Evolutionary conservation across 257 asterid genomes (phyloP).

Genomic region (Ilex asprella): DNA sequence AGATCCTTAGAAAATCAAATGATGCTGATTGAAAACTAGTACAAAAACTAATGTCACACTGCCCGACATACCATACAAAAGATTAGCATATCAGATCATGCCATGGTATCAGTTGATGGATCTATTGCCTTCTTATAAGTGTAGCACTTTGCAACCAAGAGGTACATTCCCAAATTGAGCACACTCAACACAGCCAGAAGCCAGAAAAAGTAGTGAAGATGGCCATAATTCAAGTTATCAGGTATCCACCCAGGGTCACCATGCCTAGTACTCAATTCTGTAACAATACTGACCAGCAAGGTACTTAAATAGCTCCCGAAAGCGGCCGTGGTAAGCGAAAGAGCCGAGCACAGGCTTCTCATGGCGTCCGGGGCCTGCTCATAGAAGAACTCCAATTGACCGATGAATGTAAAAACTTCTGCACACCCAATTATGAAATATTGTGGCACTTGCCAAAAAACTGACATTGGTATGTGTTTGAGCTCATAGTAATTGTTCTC

Average conservation of each 20-base stretch:
- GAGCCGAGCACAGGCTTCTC: slow-evolving; percentile 55
- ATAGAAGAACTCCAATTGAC: slow-evolving; percentile 62
- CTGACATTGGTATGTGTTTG: slow-evolving; percentile 38
- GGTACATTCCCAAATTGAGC: slow-evolving; percentile 40
- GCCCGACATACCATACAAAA: no score
- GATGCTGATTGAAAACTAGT: no score
- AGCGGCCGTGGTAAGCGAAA: slow-evolving; percentile 52
- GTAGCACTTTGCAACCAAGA: slow-evolving; percentile 40
- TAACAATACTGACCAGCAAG: slow-evolving; percentile 39
- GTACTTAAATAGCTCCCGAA: slow-evolving; percentile 53
- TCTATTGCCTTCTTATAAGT: slow-evolving; percentile 24
- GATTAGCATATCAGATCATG: no score
- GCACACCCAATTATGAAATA: slow-evolving; percentile 63
- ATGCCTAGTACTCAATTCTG: slow-evolving; percentile 34
- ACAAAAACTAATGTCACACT: no score
- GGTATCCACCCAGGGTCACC: slow-evolving; percentile 65
- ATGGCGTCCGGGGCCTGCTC: slow-evolving; percentile 67
- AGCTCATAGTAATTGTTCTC: slow-evolving; percentile 26
- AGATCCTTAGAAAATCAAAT: no score
- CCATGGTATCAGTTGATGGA: slow-evolving; percentile 6
- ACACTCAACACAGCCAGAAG: slow-evolving; percentile 55
- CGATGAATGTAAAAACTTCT: slow-evolving; percentile 50
- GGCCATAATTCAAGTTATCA: slow-evolving; percentile 54
- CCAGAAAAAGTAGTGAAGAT: slow-evolving; percentile 50
- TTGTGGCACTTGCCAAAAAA: slow-evolving; percentile 70